Conservation (phyloP, 257 asterid species). For the Verbascum thapsus region DNA sequence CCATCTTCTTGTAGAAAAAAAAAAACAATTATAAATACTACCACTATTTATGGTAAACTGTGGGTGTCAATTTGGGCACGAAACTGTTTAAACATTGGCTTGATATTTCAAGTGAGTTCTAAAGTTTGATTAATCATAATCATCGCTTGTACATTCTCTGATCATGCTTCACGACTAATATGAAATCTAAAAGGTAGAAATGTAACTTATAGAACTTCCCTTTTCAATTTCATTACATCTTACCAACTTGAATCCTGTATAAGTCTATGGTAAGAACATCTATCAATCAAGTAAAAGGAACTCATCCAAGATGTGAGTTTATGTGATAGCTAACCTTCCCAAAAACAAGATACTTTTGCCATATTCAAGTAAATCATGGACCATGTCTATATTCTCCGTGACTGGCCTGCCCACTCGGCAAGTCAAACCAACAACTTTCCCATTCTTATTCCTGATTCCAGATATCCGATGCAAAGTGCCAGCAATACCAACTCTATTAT, state of each 20-base stretch:
- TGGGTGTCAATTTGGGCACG: not conserved
- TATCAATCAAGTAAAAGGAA: conserved; percentile 9
- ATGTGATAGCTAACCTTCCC: conserved; percentile 61
- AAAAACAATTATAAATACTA: not conserved
- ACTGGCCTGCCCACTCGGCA: conserved; percentile 78
- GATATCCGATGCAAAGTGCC: conserved; percentile 85
- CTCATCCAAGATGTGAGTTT: conserved; percentile 6
- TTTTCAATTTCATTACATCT: conserved; percentile 15
- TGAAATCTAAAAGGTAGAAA: conserved; percentile 1
- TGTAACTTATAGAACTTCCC: not conserved
- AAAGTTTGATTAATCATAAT: not conserved
- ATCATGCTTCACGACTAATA: not conserved
- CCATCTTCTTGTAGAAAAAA: not conserved
- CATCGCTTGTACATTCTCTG: not conserved
- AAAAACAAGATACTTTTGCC: conserved; percentile 85
- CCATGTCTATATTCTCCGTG: conserved; percentile 57
- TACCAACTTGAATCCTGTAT: conserved; percentile 4
- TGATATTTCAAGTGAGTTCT: not conserved
- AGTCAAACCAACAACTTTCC: conserved; percentile 70
- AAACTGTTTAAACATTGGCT: not conserved
- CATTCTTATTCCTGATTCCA: conserved; percentile 66
- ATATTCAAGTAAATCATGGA: conserved; percentile 70
- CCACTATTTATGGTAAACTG: not conserved
- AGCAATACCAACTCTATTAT: conserved; percentile 74
- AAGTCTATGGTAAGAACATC: not conserved